These are phyloP conservation scores for Citrus maxima DNA, from an alignment of 345 rosid species.

Conservation along the genomic window DNA sequence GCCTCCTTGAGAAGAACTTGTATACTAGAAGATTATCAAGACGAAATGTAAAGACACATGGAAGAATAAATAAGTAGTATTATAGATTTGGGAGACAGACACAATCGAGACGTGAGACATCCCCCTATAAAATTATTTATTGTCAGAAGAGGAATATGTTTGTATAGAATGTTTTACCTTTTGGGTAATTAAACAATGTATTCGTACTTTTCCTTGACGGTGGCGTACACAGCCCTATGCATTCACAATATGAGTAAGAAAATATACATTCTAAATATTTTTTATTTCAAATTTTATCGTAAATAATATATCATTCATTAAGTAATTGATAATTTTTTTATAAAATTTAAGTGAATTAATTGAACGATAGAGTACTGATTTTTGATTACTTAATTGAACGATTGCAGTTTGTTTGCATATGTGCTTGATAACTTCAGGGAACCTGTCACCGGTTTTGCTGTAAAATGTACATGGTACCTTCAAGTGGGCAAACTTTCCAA, in stretches of 20 bases:
- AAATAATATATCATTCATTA: too few relatives aligned
- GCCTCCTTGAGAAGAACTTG: not conserved
- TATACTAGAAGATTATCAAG: not conserved
- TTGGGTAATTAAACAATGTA: not conserved
- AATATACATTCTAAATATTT: too few relatives aligned
- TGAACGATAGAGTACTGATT: too few relatives aligned
- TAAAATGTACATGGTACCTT: not conserved
- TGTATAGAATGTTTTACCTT: not conserved
- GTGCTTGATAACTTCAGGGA: not conserved
- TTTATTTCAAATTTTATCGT: too few relatives aligned
- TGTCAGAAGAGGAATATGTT: not conserved
- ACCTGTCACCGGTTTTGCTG: not conserved
- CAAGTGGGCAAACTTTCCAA: too few relatives aligned
- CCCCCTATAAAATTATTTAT: not conserved
- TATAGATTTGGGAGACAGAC: not conserved
- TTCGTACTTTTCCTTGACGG: conserved; percentile 8
- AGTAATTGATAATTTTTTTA: too few relatives aligned
- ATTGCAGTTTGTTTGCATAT: too few relatives aligned
- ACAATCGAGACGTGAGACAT: not conserved
- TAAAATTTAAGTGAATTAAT: too few relatives aligned
- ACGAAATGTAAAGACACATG: not conserved
- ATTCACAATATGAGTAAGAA: too few relatives aligned
- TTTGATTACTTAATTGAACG: too few relatives aligned
- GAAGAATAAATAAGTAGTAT: not conserved
- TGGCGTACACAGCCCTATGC: not conserved